Conservation (phyloP, 2,329 filamentous ascomycete species). For the Diplodia mutila region DNA sequence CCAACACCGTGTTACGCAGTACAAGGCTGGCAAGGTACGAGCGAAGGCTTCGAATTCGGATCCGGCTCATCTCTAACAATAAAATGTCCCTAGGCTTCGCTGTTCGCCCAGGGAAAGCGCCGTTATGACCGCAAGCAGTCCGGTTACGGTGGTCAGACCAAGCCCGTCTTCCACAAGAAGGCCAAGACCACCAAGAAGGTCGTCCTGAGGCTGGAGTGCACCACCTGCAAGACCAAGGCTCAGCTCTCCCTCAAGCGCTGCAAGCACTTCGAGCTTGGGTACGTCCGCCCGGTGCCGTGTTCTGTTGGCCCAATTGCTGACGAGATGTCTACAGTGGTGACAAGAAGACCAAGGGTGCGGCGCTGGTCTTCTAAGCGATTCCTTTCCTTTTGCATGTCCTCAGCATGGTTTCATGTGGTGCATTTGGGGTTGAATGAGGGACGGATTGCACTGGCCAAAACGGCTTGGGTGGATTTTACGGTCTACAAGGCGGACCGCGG, state of each 20-base stretch:
- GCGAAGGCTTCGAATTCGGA: background rate
- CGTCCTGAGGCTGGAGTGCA: constrained; percentile 97
- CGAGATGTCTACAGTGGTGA: constrained; percentile 73
- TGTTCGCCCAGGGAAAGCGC: constrained; percentile 98
- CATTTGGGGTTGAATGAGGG: constrained; percentile 24
- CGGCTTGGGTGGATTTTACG: constrained; percentile 6
- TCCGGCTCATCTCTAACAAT: no score
- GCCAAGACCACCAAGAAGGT: constrained; percentile 99
- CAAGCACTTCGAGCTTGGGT: constrained; percentile 99
- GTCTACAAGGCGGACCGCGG: constrained; percentile 18
- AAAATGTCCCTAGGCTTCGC: constrained; percentile 81
- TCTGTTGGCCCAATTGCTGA: constrained; percentile 7
- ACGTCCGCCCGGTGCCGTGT: constrained; percentile 51
- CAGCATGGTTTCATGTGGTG: constrained; percentile 31
- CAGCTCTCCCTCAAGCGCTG: constrained; percentile 98
- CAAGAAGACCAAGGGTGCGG: constrained; percentile 99
- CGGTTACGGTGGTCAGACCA: constrained; percentile 99
- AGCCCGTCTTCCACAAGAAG: constrained; percentile 99
- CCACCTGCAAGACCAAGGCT: constrained; percentile 95
- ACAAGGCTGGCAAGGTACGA: constrained; percentile 89
- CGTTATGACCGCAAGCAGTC: constrained; percentile 94
- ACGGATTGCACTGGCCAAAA: constrained; percentile 20
- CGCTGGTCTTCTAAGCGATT: constrained; percentile 94
- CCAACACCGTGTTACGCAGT: constrained; percentile 93
- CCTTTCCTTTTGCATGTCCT: constrained; percentile 48